Conservation (phyloP, 2,329 filamentous ascomycete species). For the Diplocarpon mali region DNA sequence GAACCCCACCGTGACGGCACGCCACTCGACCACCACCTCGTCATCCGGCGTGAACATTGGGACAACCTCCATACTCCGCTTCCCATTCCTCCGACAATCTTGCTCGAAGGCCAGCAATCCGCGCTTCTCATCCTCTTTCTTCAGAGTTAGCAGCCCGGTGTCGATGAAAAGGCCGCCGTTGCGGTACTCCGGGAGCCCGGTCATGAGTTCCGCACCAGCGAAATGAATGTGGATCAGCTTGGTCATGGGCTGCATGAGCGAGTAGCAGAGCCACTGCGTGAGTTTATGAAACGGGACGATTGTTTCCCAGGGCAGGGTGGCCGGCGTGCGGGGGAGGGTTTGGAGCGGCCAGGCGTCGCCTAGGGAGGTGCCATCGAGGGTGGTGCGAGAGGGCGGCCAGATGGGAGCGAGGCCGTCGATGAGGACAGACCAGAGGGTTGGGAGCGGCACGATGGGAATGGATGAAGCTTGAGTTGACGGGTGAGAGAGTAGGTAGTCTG, state of each 20-base stretch:
- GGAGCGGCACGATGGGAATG: constrained; percentile 74
- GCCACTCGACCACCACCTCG: constrained; percentile 72
- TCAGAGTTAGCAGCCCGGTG: constrained; percentile 69
- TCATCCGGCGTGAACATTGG: constrained; percentile 63
- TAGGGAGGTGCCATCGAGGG: constrained; percentile 75
- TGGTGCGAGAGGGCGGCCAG: constrained; percentile 80
- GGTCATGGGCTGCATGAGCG: constrained; percentile 83
- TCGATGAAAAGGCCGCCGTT: constrained; percentile 86
- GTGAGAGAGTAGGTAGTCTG: constrained; percentile 88
- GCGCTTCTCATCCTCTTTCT: constrained; percentile 55
- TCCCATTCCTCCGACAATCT: constrained; percentile 61
- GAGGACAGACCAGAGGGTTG: constrained; percentile 81
- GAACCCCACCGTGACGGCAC: constrained; percentile 64
- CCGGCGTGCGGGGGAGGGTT: constrained; percentile 50
- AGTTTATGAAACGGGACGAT: constrained; percentile 91
- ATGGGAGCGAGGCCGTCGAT: constrained; percentile 80
- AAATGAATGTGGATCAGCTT: constrained; percentile 72
- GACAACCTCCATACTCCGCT: constrained; percentile 61
- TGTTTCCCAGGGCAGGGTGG: constrained; percentile 59
- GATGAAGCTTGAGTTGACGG: constrained; percentile 82
- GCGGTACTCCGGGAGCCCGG: constrained; percentile 81
- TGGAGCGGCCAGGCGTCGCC: constrained; percentile 92
- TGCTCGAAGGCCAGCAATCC: constrained; percentile 60
- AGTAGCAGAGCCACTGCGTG: constrained; percentile 91
- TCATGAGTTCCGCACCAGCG: constrained; percentile 69